Base-by-base conservation (phyloP, 345 rosid species). In the Bruguiera sexangula region DNA sequence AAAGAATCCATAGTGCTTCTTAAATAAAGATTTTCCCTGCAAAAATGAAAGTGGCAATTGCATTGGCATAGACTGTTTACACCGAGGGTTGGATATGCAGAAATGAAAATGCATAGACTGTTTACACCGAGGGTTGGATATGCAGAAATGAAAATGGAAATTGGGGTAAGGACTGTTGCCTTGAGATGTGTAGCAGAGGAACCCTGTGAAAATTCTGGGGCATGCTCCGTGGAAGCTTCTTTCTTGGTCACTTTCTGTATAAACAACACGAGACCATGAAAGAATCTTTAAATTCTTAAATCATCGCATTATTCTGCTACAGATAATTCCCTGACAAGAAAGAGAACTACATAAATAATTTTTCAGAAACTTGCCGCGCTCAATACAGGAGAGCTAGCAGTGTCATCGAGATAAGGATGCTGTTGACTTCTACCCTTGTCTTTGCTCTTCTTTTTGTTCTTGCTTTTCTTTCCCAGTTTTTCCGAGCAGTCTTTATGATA, bases 331-430 rank as follows among this genome's bases (percentile, higher is more conserved):
- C 24, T 5, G 16, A 24, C 24, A 11, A 24, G 29, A 56, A 27
- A 26, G 29, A 24, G 20, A n/a, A n/a, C 4, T 56, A 56, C 60
- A 43, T 30, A 56, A 56, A 21, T 56, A 24, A 24, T 56, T 6
- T 5, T 56, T 16, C 11, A 31, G 58, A 67, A 21, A 80, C 82
- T 85, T 80, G 79, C 89, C 88, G 84, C 77, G 82, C 68, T 66
- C 66, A 77, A 64, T 37, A 74, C 82, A 75, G 75, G 74, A 56
- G 97, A 92, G 79, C 88, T 86, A 61, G 96, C 97, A 43, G 97
- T 92, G 81, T 92, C 97, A 69, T 86, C 87, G 55, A 86, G 87
- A 66, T 64, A 79, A 34, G 86, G 82, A 77, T 72, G 82, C 19
- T 75, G 79, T 48, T 73, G 78, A 36, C 71, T 70, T 72, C 71